These are phyloP conservation scores for Neofusicoccum ribis DNA, from an alignment of 2,329 filamentous ascomycete genomes.

Conservation along the genomic window DNA sequence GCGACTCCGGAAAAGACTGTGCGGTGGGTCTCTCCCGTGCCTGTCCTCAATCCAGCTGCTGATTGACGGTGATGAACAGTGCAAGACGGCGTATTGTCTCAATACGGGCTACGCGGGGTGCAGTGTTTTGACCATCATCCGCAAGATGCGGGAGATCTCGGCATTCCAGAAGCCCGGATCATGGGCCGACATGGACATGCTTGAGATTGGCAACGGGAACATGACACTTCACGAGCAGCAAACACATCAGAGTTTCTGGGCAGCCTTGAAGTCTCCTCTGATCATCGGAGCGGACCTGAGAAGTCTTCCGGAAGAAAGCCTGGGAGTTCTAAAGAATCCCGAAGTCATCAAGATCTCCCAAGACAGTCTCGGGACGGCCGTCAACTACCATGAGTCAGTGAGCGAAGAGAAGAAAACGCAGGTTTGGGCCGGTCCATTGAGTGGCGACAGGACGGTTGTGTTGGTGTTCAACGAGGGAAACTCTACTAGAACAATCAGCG, in stretches of 20 bases:
- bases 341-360: constrained; percentile 48
- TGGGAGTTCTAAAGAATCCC: constrained; percentile 47
- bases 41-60: neutral
- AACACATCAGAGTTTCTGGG: constrained; percentile 56
- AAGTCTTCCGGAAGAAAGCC: constrained; percentile 35
- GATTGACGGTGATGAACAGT: constrained; percentile 27
- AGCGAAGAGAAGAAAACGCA: neutral
- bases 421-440: neutral
- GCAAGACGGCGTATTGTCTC: constrained; percentile 36
- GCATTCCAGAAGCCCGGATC: constrained; percentile 30
- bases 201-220: constrained; percentile 53
- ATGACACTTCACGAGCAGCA: constrained; percentile 49
- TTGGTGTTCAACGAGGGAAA: neutral
- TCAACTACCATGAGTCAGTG: neutral
- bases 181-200: constrained; percentile 23
- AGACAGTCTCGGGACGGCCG: constrained; percentile 30
- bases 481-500: neutral
- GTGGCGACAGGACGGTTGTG: neutral
- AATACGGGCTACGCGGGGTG: constrained; percentile 25
- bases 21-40: constrained; percentile 20
- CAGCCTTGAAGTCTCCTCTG: constrained; percentile 51
- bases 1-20: neutral
- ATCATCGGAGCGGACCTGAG: constrained; percentile 47
- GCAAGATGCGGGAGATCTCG: constrained; percentile 37
- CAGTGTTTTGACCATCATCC: constrained; percentile 34